A percentile compares a stretch with the other conserved stretches of the same genome.
These are phyloP conservation scores for Bombardia bombarda DNA, from an alignment of 495 filamentous ascomycete genomes.

Conservation along the genomic window DNA sequence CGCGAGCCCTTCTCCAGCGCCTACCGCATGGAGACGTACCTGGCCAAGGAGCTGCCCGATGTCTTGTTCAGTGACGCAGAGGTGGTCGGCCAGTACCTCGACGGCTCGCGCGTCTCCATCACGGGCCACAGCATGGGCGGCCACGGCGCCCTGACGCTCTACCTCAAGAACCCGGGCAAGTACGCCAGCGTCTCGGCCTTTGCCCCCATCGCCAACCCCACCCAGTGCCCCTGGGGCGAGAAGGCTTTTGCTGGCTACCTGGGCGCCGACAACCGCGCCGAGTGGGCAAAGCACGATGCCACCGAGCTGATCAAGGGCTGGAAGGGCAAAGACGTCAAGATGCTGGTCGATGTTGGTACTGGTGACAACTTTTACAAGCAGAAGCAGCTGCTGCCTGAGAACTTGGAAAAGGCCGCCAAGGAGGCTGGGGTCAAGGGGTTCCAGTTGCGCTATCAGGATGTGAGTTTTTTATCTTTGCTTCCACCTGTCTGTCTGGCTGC, in stretches of 20 bases:
- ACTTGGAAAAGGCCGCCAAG: slow-evolving; percentile 72
- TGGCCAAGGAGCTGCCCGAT: slow-evolving; percentile 72
- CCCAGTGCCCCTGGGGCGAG: slow-evolving; percentile 82
- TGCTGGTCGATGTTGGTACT: slow-evolving; percentile 84
- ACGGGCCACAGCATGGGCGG: slow-evolving; percentile 96
- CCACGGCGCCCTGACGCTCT: slow-evolving; percentile 87
- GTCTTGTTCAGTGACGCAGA: slow-evolving; percentile 51
- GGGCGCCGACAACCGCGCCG: slow-evolving; percentile 54
- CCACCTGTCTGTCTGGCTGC: neutral
- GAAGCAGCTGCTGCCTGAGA: slow-evolving; percentile 86
- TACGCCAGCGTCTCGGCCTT: slow-evolving; percentile 86
- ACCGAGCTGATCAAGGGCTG: slow-evolving; percentile 69
- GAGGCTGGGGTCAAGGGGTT: slow-evolving; percentile 59
- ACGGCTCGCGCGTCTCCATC: slow-evolving; percentile 62
- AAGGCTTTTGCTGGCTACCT: slow-evolving; percentile 93
- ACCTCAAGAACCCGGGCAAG: slow-evolving; percentile 79
- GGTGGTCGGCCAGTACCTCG: slow-evolving; percentile 57
- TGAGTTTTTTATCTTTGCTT: slow-evolving; percentile 26
- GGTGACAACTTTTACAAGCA: slow-evolving; percentile 95
- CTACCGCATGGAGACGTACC: slow-evolving; percentile 92
- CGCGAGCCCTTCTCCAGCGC: slow-evolving; percentile 58
- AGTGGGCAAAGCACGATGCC: slow-evolving; percentile 87
- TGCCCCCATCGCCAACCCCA: slow-evolving; percentile 86
- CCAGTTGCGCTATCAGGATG: slow-evolving; percentile 71
- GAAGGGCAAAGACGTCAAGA: slow-evolving; percentile 54